Percentiles rank a stretch among this genome's conserved stretches.
phyloP scores from a whole-genome alignment of 768 basidiomycete species.

The Podaxis rugospora region DNA sequence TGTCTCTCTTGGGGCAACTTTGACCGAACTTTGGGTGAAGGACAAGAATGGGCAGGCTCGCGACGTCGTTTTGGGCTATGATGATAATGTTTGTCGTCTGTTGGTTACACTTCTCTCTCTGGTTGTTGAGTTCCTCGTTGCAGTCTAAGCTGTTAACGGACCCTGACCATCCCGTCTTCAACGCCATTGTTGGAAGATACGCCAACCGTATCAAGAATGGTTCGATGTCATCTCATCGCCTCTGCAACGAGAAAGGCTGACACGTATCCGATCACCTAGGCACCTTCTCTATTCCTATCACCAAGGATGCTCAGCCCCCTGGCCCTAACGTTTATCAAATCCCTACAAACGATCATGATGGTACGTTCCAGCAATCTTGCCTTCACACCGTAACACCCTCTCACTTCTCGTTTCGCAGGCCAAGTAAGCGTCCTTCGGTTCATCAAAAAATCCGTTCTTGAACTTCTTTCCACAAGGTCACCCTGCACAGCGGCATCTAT shows the following conservation, averaged over 20 bases:
- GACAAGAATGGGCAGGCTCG: conserved; percentile 42
- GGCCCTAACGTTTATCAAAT: conserved; percentile 46
- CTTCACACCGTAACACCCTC: neutral
- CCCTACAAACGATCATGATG: conserved; percentile 46
- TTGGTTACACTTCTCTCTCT: neutral
- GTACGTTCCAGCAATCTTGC: conserved; percentile 20
- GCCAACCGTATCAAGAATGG: conserved; percentile 51
- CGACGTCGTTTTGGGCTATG: conserved; percentile 57
- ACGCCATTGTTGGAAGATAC: conserved; percentile 41
- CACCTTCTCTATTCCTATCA: conserved; percentile 50
- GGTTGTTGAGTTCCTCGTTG: neutral
- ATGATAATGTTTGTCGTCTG: conserved; percentile 39
- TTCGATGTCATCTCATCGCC: conserved; percentile 13
- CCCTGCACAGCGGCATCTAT: conserved; percentile 50
- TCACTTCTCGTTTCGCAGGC: conserved; percentile 11
- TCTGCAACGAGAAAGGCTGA: neutral
- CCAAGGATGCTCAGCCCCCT: conserved; percentile 36
- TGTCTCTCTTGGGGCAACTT: conserved; percentile 50
- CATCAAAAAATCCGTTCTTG: neutral
- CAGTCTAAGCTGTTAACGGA: conserved; percentile 39
- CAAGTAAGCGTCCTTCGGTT: conserved; percentile 13
- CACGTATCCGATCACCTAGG: conserved; percentile 23
- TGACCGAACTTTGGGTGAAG: conserved; percentile 53
- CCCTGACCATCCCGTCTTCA: conserved; percentile 44
- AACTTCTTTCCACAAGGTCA: conserved; percentile 29